Percentiles rank a stretch among this genome's conserved stretches.
Conservation (phyloP, 2,329 filamentous ascomycete genomes). For the Cladophialophora immunda region DNA sequence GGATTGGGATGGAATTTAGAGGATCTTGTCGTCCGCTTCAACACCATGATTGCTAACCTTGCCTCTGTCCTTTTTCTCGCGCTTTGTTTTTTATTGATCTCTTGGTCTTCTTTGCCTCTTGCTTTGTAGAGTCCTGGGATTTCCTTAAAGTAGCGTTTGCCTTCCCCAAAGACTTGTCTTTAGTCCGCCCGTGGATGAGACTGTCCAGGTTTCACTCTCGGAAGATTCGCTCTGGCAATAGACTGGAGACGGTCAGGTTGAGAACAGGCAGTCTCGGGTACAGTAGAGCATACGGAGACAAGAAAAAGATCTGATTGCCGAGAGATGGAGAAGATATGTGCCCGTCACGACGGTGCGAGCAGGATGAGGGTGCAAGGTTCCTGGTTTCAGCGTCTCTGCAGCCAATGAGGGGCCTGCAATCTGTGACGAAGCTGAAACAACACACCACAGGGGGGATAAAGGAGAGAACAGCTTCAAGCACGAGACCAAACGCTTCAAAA, state of each 20-base stretch:
- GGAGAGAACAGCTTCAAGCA: not conserved
- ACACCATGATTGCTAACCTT: constrained; percentile 11
- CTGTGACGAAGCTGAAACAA: constrained; percentile 31
- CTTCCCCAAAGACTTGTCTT: too few relatives aligned
- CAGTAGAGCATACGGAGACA: not conserved
- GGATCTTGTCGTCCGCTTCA: too few relatives aligned
- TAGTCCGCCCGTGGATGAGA: too few relatives aligned
- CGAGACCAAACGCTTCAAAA: too few relatives aligned
- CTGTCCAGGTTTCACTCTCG: too few relatives aligned
- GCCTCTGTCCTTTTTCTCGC: not conserved
- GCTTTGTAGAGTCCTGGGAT: too few relatives aligned
- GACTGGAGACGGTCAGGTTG: not conserved
- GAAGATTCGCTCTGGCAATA: not conserved
- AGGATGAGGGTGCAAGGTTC: not conserved
- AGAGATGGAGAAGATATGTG: not conserved
- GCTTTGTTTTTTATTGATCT: not conserved
- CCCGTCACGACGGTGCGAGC: not conserved
- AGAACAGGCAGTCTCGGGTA: not conserved
- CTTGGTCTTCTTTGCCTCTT: not conserved
- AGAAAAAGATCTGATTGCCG: not conserved
- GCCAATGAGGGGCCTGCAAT: constrained; percentile 24
- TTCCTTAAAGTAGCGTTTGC: too few relatives aligned
- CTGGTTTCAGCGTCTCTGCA: constrained; percentile 10
- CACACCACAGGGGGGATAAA: not conserved
- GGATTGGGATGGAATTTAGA: constrained; percentile 7